Conservation (phyloP, 2,329 filamentous ascomycete species). For the Dactylellina sp. region DNA sequence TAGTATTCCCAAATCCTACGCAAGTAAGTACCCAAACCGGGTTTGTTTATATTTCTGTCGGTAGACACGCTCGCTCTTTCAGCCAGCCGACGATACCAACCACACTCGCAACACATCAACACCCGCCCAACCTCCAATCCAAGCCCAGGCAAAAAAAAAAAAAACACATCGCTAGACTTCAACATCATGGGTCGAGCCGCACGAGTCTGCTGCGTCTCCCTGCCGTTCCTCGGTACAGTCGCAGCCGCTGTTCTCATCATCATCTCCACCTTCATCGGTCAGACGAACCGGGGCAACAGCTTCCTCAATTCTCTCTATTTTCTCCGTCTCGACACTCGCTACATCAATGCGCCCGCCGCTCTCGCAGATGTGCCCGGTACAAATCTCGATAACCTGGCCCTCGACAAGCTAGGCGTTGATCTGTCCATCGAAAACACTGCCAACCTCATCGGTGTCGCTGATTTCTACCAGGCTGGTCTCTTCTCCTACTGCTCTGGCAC, state of each 20-base stretch:
- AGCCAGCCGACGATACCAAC: no score
- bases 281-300: conserved; percentile 38
- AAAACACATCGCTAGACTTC: neutral
- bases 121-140: conserved; percentile 9
- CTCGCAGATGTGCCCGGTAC: conserved; percentile 57
- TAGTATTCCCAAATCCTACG: no score
- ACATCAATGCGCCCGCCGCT: conserved; percentile 59
- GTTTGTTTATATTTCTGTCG: no score
- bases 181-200: conserved; percentile 50
- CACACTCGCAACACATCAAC: neutral
- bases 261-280: conserved; percentile 55
- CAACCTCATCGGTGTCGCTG: conserved; percentile 72
- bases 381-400: conserved; percentile 59
- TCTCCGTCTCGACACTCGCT: conserved; percentile 62
- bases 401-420: conserved; percentile 59
- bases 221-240: conserved; percentile 44
- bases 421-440: conserved; percentile 68
- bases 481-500: conserved; percentile 82
- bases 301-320: conserved; percentile 55
- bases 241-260: conserved; percentile 44
- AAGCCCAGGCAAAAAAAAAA: no score
- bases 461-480: conserved; percentile 83
- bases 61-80: no score
- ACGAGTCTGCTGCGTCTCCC: conserved; percentile 39
- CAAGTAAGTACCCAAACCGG: no score